Percentiles rank a stretch among this genome's conserved stretches.
Evolutionary conservation across 1,284 basidiomycete species (phyloP).

Genomic region (Irpex rosettiformis): DNA sequence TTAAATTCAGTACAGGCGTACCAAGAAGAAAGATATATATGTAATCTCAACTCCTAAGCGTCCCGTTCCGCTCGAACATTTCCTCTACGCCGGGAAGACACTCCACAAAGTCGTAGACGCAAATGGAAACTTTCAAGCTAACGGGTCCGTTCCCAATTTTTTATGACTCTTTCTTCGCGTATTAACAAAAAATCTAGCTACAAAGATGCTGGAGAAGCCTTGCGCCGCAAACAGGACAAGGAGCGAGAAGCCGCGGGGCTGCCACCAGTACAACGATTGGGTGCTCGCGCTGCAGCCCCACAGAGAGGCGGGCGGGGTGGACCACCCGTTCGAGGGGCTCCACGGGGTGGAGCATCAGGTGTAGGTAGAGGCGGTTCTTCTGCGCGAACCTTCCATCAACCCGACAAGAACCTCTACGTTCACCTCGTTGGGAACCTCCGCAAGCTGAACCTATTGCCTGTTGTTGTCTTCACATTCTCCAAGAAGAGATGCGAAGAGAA

Average conservation of each 20-base stretch:
- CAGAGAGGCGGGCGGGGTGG: slow-evolving; percentile 61
- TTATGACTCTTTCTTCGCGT: background rate
- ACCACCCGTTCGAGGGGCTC: slow-evolving; percentile 36
- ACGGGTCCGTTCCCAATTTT: slow-evolving; percentile 51
- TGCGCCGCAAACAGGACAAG: slow-evolving; percentile 95
- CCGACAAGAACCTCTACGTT: slow-evolving; percentile 92
- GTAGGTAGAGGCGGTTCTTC: slow-evolving; percentile 50
- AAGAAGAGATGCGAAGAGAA: slow-evolving; percentile 98
- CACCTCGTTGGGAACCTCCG: slow-evolving; percentile 86
- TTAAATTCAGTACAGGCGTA: slow-evolving; percentile 58
- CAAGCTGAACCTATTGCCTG: slow-evolving; percentile 86
- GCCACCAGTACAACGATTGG: slow-evolving; percentile 75
- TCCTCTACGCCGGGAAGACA: slow-evolving; percentile 90
- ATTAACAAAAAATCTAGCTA: slow-evolving; percentile 49
- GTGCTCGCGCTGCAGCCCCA: slow-evolving; percentile 70
- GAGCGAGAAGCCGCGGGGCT: slow-evolving; percentile 93
- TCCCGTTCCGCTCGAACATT: slow-evolving; percentile 97
- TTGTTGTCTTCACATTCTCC: slow-evolving; percentile 96
- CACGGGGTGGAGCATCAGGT: slow-evolving; percentile 39
- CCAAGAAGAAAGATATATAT: slow-evolving; percentile 99
- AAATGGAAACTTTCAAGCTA: slow-evolving; percentile 70
- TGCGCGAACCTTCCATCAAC: slow-evolving; percentile 58
- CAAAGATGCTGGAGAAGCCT: slow-evolving; percentile 85
- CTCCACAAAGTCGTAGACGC: slow-evolving; percentile 92
- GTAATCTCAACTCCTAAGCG: slow-evolving; percentile 97